These are phyloP conservation scores for Puccinellia tenuiflora DNA, from an alignment of 176 grass and related monocot species.

Conservation along the genomic window DNA sequence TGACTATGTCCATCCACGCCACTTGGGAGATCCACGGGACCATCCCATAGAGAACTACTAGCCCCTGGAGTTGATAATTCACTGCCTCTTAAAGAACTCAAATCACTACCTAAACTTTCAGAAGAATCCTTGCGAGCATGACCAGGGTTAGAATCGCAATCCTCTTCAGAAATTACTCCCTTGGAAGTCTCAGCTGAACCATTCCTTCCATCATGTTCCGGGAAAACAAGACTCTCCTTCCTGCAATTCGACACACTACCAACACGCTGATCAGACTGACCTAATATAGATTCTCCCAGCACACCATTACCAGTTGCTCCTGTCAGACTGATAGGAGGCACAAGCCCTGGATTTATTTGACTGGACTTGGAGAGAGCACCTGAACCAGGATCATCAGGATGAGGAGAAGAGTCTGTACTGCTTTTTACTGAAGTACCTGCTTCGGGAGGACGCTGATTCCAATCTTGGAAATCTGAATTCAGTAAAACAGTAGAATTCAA, in stretches of 20 bases:
- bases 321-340: constrained; percentile 22
- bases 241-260: constrained; percentile 29
- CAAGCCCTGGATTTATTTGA: constrained; percentile 19
- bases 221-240: constrained; percentile 30
- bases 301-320: constrained; percentile 55
- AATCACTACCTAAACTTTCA: constrained; percentile 91
- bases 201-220: constrained; percentile 42
- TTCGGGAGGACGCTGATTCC: constrained; percentile 51
- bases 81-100: constrained; percentile 91
- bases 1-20: constrained; percentile 53
- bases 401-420: constrained; percentile 13
- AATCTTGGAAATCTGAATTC: constrained; percentile 70
- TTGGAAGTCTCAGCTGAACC: constrained; percentile 21
- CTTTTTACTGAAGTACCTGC: constrained; percentile 45
- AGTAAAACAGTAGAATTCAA: constrained; percentile 28
- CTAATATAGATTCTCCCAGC: constrained; percentile 44
- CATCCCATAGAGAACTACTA: constrained; percentile 68
- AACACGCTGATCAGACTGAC: constrained; percentile 32
- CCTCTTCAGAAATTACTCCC: constrained; percentile 46
- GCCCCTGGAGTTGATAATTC: constrained; percentile 65
- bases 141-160: constrained; percentile 35
- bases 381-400: constrained; percentile 37
- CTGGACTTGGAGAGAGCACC: constrained; percentile 33
- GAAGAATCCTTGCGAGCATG: constrained; percentile 80
- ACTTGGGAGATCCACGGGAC: constrained; percentile 50